Conservation (phyloP, 371 early-diverging fungal genomes). For the Syncephalastrum sp. region DNA sequence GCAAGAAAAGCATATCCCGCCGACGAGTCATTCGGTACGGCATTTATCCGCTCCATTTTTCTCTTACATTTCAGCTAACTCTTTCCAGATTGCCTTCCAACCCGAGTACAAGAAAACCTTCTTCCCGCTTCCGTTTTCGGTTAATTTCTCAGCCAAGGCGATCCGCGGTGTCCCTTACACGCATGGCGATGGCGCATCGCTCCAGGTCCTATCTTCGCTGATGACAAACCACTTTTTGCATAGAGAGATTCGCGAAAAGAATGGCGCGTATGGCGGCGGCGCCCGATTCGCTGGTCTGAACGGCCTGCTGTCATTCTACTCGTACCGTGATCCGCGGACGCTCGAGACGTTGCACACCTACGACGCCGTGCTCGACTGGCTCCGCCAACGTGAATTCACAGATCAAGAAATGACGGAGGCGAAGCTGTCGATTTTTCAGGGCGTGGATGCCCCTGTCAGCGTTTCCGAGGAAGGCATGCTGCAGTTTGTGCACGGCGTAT, state of each 20-base stretch:
- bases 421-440: conserved; percentile 86
- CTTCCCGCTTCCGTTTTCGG: conserved; percentile 79
- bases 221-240: conserved; percentile 87
- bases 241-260: conserved; percentile 93
- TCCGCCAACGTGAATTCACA: conserved; percentile 44
- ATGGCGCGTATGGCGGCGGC: conserved; percentile 96
- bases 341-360: conserved; percentile 76
- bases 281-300: conserved; percentile 69
- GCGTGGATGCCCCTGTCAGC: conserved; percentile 82
- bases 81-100: conserved; percentile 20
- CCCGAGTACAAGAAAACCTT: conserved; percentile 45
- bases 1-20: conserved; percentile 19
- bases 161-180: conserved; percentile 81
- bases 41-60: conserved; percentile 1
- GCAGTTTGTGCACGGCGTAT: conserved; percentile 73
- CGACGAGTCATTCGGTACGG: conserved; percentile 21
- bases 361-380: conserved; percentile 67
- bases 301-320: conserved; percentile 86
- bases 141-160: conserved; percentile 81
- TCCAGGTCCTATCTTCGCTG: conserved; percentile 78
- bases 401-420: conserved; percentile 85
- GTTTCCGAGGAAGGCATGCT: conserved; percentile 86
- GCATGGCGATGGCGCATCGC: conserved; percentile 76
- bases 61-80: background rate
- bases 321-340: conserved; percentile 92